Evolutionary conservation across 495 filamentous ascomycete genomes (phyloP).

Genomic region (Neurospora tetraspora): DNA sequence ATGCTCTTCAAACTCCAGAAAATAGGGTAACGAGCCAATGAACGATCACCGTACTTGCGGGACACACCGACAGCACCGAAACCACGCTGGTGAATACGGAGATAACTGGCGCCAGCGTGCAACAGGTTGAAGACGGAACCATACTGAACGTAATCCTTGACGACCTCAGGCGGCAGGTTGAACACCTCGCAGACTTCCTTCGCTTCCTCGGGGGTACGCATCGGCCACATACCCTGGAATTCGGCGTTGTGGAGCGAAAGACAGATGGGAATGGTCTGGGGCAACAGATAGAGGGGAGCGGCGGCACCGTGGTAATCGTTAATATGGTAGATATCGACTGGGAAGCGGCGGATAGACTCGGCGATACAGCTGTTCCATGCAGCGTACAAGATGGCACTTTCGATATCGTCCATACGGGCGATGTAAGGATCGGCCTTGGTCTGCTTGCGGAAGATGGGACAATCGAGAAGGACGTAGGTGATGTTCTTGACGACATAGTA

Average conservation of each 20-base stretch:
- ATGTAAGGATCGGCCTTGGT: constrained; percentile 59
- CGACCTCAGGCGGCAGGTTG: constrained; percentile 44
- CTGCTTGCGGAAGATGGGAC: constrained; percentile 61
- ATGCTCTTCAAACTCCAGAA: constrained; percentile 68
- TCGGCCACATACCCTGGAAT: constrained; percentile 66
- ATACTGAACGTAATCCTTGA: constrained; percentile 54
- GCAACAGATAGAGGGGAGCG: constrained; percentile 61
- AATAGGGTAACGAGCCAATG: constrained; percentile 65
- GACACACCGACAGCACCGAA: constrained; percentile 70
- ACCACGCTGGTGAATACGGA: constrained; percentile 64
- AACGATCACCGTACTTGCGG: constrained; percentile 65
- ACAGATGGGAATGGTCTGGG: constrained; percentile 49
- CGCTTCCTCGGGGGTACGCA: constrained; percentile 56
- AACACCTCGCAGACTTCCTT: constrained; percentile 64
- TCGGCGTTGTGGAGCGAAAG: constrained; percentile 49
- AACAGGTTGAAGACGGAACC: constrained; percentile 64
- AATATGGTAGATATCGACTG: constrained; percentile 67
- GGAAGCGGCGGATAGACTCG: constrained; percentile 47
- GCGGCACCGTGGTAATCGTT: constrained; percentile 74
- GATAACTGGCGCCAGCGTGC: constrained; percentile 62
- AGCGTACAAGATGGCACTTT: constrained; percentile 62
- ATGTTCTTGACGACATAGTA: constrained; percentile 59
- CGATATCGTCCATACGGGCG: constrained; percentile 64
- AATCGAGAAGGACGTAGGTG: constrained; percentile 62
- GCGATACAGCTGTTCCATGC: constrained; percentile 69